Conservation (phyloP, 139 green algal genomes). For the Chlorella sp. region DNA sequence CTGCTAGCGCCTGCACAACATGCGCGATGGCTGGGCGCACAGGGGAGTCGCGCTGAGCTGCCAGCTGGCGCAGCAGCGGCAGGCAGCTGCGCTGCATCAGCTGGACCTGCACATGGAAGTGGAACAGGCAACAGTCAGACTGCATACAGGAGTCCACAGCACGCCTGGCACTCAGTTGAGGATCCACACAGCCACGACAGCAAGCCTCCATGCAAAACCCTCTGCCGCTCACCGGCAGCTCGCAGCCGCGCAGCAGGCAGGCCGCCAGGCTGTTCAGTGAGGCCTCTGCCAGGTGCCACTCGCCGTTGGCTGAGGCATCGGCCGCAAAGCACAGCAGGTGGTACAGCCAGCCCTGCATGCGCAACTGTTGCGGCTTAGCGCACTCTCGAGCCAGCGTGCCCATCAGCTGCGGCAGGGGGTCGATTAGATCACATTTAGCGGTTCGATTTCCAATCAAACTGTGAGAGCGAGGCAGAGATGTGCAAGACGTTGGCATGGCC, state of each 20-base stretch:
- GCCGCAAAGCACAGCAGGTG: constrained; percentile 77
- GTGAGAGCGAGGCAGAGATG: too few relatives aligned
- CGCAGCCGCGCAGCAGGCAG: constrained; percentile 44
- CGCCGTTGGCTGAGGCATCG: constrained; percentile 58
- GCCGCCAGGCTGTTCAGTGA: constrained; percentile 52
- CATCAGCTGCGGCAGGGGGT: constrained; percentile 5
- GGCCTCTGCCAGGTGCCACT: constrained; percentile 41
- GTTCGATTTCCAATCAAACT: too few relatives aligned
- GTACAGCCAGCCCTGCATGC: constrained; percentile 65
- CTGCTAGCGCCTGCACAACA: constrained; percentile 39
- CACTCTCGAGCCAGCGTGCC: constrained; percentile 35
- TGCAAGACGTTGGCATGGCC: too few relatives aligned
- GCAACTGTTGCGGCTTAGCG: constrained; percentile 30
- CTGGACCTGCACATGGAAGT: constrained; percentile 23
- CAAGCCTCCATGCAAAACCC: not conserved
- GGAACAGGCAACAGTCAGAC: too few relatives aligned
- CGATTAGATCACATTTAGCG: too few relatives aligned
- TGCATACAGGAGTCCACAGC: too few relatives aligned
- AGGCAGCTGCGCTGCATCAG: constrained; percentile 45
- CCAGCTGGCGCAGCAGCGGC: constrained; percentile 54
- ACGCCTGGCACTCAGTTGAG: too few relatives aligned
- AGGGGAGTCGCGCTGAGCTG: not conserved
- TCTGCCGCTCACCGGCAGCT: constrained; percentile 27
- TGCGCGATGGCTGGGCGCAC: constrained; percentile 36
- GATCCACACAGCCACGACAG: too few relatives aligned